Evolutionary conservation across 306 rosid species (phyloP).

Genomic region (Citrullus mucosospermus): DNA sequence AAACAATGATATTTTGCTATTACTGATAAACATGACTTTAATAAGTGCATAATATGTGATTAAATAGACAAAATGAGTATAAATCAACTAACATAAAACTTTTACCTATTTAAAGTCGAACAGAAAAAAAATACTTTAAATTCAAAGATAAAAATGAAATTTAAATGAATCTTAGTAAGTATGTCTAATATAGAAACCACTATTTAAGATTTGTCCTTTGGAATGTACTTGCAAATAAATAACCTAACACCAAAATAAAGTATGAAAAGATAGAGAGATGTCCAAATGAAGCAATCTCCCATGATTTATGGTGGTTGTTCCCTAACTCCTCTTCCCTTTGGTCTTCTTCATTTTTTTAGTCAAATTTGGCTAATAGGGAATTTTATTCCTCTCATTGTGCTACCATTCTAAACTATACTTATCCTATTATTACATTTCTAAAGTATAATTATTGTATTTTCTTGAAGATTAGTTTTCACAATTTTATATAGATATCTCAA

Average conservation of each 20-base stretch:
- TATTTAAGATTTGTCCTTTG: neutral
- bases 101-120: too few relatives aligned
- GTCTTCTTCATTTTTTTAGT: neutral
- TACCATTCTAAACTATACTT: neutral
- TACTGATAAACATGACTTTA: too few relatives aligned
- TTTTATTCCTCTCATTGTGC: neutral
- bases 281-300: neutral
- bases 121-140: too few relatives aligned
- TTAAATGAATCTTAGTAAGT: too few relatives aligned
- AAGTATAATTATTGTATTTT: neutral
- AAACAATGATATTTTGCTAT: too few relatives aligned
- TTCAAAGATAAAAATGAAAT: too few relatives aligned
- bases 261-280: neutral
- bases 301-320: slow-evolving; percentile 5
- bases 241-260: neutral
- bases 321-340: neutral
- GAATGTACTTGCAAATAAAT: neutral
- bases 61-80: too few relatives aligned
- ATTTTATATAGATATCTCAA: too few relatives aligned
- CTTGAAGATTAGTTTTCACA: neutral
- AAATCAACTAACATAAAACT: too few relatives aligned
- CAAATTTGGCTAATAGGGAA: neutral
- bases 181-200: too few relatives aligned
- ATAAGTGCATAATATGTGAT: too few relatives aligned
- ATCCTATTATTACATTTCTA: neutral